Conservation (phyloP, 768 basidiomycete species). For the Tulasnella sp. region DNA sequence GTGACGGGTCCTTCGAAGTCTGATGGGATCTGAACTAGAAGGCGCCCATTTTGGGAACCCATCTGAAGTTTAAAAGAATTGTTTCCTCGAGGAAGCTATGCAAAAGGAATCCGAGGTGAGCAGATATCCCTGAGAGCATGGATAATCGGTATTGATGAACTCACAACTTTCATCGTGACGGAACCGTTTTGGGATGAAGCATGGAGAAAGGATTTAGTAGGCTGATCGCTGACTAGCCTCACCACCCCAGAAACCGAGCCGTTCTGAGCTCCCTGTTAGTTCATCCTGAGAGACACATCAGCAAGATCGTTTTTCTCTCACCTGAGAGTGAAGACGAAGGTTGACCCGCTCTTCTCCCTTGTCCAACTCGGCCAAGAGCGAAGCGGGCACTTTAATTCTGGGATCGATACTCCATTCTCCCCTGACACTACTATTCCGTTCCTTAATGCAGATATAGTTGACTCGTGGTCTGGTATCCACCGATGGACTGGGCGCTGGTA, state of each 20-base stretch:
- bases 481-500: no score
- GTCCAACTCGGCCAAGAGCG: background rate
- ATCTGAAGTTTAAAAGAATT: slow-evolving; percentile 4
- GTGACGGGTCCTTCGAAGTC: slow-evolving; percentile 10
- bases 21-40: background rate
- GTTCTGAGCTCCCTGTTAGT: background rate
- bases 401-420: background rate
- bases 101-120: no score
- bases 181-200: background rate
- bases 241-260: background rate
- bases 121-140: no score
- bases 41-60: slow-evolving; percentile 7
- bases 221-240: slow-evolving; percentile 3
- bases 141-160: background rate
- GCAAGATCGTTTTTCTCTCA: background rate
- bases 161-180: slow-evolving; percentile 1
- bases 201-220: background rate
- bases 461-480: background rate
- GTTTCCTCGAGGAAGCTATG: background rate
- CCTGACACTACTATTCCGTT: background rate
- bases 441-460: background rate
- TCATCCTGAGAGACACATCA: no score
- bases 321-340: slow-evolving; percentile 2
- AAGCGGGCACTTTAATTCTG: background rate
- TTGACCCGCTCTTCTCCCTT: background rate